These are phyloP conservation scores for Paramecium primaurelia DNA, from an alignment of 73 alveolate genomes.

Conservation along the genomic window DNA sequence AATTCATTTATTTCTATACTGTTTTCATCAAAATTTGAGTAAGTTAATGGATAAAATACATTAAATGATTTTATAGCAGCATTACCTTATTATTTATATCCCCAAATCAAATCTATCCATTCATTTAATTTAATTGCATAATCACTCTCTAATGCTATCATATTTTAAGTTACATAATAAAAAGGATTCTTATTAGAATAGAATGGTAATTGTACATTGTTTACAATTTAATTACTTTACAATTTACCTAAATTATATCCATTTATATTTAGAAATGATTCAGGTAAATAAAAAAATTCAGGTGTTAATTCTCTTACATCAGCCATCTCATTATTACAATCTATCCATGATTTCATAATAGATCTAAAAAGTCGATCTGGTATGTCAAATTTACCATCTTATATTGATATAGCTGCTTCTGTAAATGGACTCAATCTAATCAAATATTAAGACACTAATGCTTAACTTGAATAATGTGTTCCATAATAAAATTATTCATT, in stretches of 20 bases:
- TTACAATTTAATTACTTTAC: conserved; percentile 73
- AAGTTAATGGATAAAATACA: conserved; percentile 71
- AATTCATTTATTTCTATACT: conserved; percentile 69
- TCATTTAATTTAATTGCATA: conserved; percentile 64
- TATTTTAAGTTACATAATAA: conserved; percentile 58
- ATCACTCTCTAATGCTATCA: conserved; percentile 74
- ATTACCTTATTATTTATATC: conserved; percentile 78
- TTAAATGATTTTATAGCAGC: conserved; percentile 76
- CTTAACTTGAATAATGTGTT: conserved; percentile 94
- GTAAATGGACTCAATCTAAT: conserved; percentile 88
- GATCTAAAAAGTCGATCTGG: conserved; percentile 92
- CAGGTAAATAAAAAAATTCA: conserved; percentile 94
- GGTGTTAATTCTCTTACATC: conserved; percentile 97
- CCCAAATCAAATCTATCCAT: conserved; percentile 86
- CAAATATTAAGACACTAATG: conserved; percentile 86
- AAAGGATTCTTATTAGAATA: conserved; percentile 80
- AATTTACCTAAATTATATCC: conserved; percentile 73
- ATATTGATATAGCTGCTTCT: conserved; percentile 89
- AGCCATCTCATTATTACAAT: conserved; percentile 82
- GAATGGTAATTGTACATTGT: conserved; percentile 71
- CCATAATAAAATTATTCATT: conserved; percentile 87
- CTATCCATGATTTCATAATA: conserved; percentile 71
- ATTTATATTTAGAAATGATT: conserved; percentile 64
- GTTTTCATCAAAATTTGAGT: conserved; percentile 80
- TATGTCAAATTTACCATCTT: conserved; percentile 87